Conservation (phyloP, 495 filamentous ascomycete species). For the Pyrenula aspistea region DNA sequence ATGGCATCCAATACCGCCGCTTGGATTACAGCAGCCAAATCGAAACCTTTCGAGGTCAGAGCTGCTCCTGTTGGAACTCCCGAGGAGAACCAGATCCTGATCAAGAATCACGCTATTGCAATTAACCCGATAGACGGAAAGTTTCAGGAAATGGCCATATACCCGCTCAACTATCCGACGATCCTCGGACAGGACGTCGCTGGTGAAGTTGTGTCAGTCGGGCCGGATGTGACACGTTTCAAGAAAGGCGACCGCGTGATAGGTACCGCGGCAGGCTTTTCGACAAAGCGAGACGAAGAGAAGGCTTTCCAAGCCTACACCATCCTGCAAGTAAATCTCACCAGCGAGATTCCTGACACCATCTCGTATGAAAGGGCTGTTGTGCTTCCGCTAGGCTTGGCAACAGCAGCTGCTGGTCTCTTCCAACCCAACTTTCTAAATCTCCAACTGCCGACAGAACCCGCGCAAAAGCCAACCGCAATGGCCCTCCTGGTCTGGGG, state of each 20-base stretch:
- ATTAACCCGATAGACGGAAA: slow-evolving; percentile 29
- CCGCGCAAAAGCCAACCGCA: slow-evolving; percentile 13
- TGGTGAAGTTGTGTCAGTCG: slow-evolving; percentile 23
- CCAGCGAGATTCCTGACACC: slow-evolving; percentile 31
- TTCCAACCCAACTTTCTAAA: slow-evolving; percentile 10
- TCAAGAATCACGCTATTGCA: slow-evolving; percentile 18
- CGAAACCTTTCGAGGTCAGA: slow-evolving; percentile 13
- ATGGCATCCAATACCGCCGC: background rate
- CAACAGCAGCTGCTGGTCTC: slow-evolving; percentile 12
- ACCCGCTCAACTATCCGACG: slow-evolving; percentile 6
- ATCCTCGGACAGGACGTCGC: slow-evolving; percentile 36
- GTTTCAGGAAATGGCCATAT: slow-evolving; percentile 15
- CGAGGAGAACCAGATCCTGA: slow-evolving; percentile 12
- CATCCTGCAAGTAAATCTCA: slow-evolving; percentile 17
- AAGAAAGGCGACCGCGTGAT: slow-evolving; percentile 19
- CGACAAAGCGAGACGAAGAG: slow-evolving; percentile 10
- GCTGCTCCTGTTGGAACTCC: slow-evolving; percentile 17
- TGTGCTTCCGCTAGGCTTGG: slow-evolving; percentile 40
- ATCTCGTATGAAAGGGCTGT: slow-evolving; percentile 33
- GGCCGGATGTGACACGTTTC: slow-evolving; percentile 16
- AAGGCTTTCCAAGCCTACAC: slow-evolving; percentile 38
- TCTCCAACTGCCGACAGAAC: slow-evolving; percentile 7
- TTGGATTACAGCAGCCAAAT: background rate
- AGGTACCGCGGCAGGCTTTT: slow-evolving; percentile 6
- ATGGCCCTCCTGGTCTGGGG: slow-evolving; percentile 47